Evolutionary conservation across 768 basidiomycete genomes (phyloP), one percentile per base, ranked within the genome.

Genomic region (Hygrophoropsis aurantiaca): DNA sequence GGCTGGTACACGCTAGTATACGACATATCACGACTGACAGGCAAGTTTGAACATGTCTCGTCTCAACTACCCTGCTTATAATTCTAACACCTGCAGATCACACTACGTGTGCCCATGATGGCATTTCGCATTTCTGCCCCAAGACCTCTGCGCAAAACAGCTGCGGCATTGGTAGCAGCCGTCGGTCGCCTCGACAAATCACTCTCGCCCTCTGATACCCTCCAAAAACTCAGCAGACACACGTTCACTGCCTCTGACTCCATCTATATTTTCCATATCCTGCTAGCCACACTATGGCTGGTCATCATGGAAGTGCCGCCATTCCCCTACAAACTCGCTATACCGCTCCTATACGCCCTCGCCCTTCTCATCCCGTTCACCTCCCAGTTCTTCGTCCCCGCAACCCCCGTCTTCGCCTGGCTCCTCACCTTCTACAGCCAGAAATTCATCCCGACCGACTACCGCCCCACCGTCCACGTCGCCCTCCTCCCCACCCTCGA

Each of bases 401-500:
- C 91, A 0, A 86, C 82, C 0, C 94, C 94, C 13, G 70, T 98
- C 36, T 83, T 95, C 56, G 74, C 82, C 9, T 98, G 89, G 82
- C 74, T 97, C 20, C 76, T 98, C 49, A 78, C 83, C 2, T 98
- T 84, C 68, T 98, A 87, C 72, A 81, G 86, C 4, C 89, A 89
- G 18, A 79, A 86, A 13, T 97, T 89, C 70, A 90, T 97, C 45
- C 90, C 94, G 0, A 72, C 77, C 6, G 53, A 68, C 13, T 82
- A 79, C 66, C 79, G 97, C 2, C 97, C 97, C 0, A 68, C 76
- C 20, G 90, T 97, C 21, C 93, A 89, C 46, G 95, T 99, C 53
- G 85, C 90, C 26, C 77, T 98, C 9, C 84, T 99, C 5, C 95
- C 97, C 0, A 95, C 95, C 0, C 81, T 97, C 44, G 97, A 99